These are phyloP conservation scores for Lachnellula occidentalis DNA, from an alignment of 2,329 filamentous ascomycete species.

Conservation along the genomic window DNA sequence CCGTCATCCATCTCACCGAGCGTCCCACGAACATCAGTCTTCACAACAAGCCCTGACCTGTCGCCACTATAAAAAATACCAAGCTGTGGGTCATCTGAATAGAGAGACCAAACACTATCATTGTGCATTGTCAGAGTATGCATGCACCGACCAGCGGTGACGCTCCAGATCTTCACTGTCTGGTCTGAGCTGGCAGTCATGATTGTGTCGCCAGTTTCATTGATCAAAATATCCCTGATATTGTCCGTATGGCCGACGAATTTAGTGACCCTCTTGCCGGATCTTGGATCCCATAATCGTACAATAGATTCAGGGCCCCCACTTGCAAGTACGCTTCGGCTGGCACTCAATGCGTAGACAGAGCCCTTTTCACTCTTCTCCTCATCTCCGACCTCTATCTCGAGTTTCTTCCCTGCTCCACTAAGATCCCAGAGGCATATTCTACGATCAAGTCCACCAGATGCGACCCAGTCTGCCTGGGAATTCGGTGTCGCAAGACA, in stretches of 20 bases:
- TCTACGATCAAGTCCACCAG: conserved; percentile 86
- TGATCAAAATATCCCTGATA: conserved; percentile 84
- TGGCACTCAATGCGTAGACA: conserved; percentile 82
- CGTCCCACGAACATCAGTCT: conserved; percentile 79
- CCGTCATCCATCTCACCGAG: conserved; percentile 77
- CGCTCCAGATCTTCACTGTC: conserved; percentile 96
- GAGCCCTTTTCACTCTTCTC: conserved; percentile 87
- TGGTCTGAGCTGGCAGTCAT: conserved; percentile 94
- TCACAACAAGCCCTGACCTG: conserved; percentile 87
- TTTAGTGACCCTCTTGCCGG: conserved; percentile 87
- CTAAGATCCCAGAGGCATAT: conserved; percentile 92
- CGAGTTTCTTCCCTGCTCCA: conserved; percentile 77
- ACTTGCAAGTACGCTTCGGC: conserved; percentile 76
- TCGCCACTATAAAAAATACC: conserved; percentile 94
- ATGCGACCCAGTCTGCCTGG: conserved; percentile 80
- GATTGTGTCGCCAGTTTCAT: conserved; percentile 81
- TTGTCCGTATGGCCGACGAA: conserved; percentile 96
- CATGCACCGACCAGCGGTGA: conserved; percentile 92
- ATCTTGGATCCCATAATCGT: conserved; percentile 83
- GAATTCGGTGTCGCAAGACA: conserved; percentile 74
- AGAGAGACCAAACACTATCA: conserved; percentile 94
- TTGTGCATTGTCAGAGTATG: conserved; percentile 99
- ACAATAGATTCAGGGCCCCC: conserved; percentile 93
- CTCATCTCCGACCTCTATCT: conserved; percentile 79
- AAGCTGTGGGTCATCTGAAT: conserved; percentile 78